A percentile compares a stretch with the other conserved stretches of the same genome.
Conservation (phyloP, 148 eudicot species). For the Tetragonia tetragonoides region DNA sequence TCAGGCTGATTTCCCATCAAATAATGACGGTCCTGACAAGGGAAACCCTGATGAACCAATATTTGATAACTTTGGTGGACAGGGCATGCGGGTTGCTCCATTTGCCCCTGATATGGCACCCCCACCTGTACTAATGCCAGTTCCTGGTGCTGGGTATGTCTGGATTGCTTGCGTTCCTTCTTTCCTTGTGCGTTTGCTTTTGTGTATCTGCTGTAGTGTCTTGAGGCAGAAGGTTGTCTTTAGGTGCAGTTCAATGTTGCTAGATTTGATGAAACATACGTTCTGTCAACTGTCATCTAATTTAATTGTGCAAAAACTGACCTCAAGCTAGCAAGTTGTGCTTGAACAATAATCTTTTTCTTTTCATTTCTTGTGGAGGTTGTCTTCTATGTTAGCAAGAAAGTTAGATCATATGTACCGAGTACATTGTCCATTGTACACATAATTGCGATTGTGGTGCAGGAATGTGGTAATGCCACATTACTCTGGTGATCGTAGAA, state of each 20-base stretch:
- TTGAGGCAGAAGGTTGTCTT: neutral
- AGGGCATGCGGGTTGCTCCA: slow-evolving; percentile 67
- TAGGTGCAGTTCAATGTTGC: neutral
- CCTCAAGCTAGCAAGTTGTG: neutral
- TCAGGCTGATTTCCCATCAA: slow-evolving; percentile 54
- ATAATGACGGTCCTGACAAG: slow-evolving; percentile 55
- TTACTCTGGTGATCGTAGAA: neutral
- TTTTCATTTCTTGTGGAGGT: neutral
- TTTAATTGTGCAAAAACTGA: neutral
- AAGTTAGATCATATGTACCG: neutral
- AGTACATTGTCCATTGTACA: neutral
- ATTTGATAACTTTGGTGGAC: slow-evolving; percentile 75
- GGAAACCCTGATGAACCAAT: slow-evolving; percentile 72
- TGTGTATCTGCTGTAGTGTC: neutral
- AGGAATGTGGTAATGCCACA: neutral
- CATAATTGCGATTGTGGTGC: neutral
- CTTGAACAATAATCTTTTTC: neutral
- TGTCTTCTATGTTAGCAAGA: neutral
- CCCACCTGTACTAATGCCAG: slow-evolving; percentile 92
- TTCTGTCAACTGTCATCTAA: neutral
- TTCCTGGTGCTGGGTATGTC: slow-evolving; percentile 96
- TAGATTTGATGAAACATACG: neutral
- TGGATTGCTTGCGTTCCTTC: neutral
- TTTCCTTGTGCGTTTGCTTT: neutral
- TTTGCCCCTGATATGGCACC: slow-evolving; percentile 83